Evolutionary conservation across 2,329 filamentous ascomycete genomes (phyloP).

Genomic region (Sporothrix curviconia): DNA sequence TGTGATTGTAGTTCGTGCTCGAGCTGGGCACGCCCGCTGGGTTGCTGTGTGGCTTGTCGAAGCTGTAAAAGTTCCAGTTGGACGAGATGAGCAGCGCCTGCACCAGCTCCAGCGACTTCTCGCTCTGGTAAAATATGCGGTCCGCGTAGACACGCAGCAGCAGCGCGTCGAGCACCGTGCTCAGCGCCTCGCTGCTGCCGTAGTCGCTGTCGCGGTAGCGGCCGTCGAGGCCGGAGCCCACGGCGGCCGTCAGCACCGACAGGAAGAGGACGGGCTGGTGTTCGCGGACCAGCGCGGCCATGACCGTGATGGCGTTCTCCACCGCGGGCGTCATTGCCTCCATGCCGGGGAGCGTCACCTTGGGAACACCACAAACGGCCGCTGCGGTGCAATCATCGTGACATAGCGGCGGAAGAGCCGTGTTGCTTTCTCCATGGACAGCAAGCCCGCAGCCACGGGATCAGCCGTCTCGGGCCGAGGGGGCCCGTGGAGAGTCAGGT

Average conservation of each 20-base stretch:
- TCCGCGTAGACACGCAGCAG: conserved; percentile 13
- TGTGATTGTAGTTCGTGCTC: neutral
- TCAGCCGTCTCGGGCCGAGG: neutral
- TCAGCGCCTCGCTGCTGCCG: neutral
- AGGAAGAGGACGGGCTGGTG: conserved; percentile 15
- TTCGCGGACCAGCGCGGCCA: conserved; percentile 8
- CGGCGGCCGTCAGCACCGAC: conserved; percentile 12
- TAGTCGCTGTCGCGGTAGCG: neutral
- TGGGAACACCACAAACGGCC: conserved; percentile 17
- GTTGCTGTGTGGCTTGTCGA: neutral
- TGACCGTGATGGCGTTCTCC: neutral
- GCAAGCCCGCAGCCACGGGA: conserved; percentile 12
- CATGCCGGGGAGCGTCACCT: neutral
- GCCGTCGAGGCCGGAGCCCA: conserved; percentile 1
- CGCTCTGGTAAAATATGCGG: conserved; percentile 10
- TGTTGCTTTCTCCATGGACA: conserved; percentile 11
- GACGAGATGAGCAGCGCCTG: conserved; percentile 17
- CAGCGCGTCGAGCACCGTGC: conserved; percentile 4
- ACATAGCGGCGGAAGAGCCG: conserved; percentile 13
- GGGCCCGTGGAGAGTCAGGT: neutral
- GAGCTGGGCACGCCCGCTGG: neutral
- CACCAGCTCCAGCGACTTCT: conserved; percentile 16
- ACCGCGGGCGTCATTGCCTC: neutral
- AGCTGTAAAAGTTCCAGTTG: conserved; percentile 15
- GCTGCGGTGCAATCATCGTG: conserved; percentile 15